These are phyloP conservation scores for Leishmania tarentolae DNA, from an alignment of 208 protist species.

Conservation along the genomic window DNA sequence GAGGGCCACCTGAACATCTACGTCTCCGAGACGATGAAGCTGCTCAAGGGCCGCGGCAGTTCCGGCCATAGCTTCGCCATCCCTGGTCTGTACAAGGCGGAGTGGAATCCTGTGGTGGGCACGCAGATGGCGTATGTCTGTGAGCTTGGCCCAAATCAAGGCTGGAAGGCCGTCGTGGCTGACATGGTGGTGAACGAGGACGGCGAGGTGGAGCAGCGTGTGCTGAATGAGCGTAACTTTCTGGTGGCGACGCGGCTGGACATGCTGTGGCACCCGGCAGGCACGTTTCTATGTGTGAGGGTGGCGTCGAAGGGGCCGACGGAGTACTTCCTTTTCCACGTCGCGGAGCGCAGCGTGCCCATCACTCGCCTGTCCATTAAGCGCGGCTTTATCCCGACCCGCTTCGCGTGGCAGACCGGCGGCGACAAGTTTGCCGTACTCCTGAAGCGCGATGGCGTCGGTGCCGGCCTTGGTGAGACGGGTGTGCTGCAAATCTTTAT, in stretches of 20 bases:
- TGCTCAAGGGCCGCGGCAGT: constrained; percentile 56
- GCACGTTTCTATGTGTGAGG: constrained; percentile 84
- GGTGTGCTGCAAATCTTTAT: constrained; percentile 76
- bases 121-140: constrained; percentile 83
- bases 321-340: constrained; percentile 85
- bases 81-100: constrained; percentile 76
- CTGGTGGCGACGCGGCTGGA: constrained; percentile 73
- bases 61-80: constrained; percentile 69
- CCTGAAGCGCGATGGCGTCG: constrained; percentile 46
- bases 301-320: constrained; percentile 58
- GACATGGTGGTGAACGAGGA: constrained; percentile 74
- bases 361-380: constrained; percentile 75
- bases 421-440: constrained; percentile 85
- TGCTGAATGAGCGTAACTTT: constrained; percentile 84
- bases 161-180: constrained; percentile 81
- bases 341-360: constrained; percentile 58
- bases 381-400: constrained; percentile 60
- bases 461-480: constrained; percentile 53
- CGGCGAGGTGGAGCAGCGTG: constrained; percentile 70
- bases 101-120: constrained; percentile 82
- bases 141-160: constrained; percentile 54
- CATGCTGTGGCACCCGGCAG: constrained; percentile 89
- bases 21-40: constrained; percentile 70
- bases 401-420: constrained; percentile 87
- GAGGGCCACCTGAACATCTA: constrained; percentile 81